Percentiles rank a stretch among this genome's conserved stretches.
These are phyloP conservation scores for Berberis vulgaris DNA, from an alignment of 164 flowering plant genomes.

Conservation along the genomic window DNA sequence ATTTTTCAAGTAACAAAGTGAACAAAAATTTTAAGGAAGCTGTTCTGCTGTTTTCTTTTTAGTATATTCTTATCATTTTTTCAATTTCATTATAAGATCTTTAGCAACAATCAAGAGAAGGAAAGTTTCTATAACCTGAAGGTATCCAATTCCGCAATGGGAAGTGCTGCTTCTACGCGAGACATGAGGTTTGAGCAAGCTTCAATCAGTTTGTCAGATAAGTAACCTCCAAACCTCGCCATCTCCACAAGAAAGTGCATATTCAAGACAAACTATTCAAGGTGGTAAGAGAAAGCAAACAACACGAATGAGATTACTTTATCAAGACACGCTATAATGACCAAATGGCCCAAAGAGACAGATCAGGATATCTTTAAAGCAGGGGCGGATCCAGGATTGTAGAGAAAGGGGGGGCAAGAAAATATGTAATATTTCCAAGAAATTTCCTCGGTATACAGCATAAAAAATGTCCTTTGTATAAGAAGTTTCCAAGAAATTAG, in stretches of 20 bases:
- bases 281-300: not conserved
- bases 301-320: not conserved
- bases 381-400: no score
- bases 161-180: conserved; percentile 27
- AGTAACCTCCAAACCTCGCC: conserved; percentile 39
- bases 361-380: no score
- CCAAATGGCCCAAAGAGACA: no score
- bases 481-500: no score
- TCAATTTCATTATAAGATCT: no score
- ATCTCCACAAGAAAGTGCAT: conserved; percentile 48
- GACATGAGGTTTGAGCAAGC: conserved; percentile 21
- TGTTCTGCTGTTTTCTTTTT: no score
- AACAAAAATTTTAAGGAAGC: not conserved
- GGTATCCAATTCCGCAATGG: conserved; percentile 31
- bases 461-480: no score
- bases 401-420: no score
- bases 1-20: not conserved
- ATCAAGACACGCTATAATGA: no score
- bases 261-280: conserved; percentile 43
- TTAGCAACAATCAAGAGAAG: not conserved
- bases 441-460: no score
- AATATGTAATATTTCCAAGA: no score
- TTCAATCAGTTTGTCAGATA: conserved; percentile 23
- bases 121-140: conserved; percentile 20
- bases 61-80: no score